Percentiles rank a stretch among this genome's conserved stretches.
Conservation (phyloP, 305 asterid genomes). For the Fraxinus paxiana region DNA sequence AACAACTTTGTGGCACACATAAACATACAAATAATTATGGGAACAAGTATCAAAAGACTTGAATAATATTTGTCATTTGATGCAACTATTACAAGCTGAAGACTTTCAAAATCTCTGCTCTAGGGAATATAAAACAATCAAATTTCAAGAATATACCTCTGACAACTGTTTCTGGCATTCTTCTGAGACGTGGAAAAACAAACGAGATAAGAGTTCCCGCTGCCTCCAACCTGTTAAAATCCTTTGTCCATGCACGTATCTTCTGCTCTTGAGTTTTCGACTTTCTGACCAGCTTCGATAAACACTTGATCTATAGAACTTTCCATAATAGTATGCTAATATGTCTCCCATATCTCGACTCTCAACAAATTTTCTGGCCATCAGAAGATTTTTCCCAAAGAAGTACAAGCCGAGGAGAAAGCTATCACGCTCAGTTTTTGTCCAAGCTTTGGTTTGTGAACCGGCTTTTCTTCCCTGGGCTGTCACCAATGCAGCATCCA, state of each 20-base stretch:
- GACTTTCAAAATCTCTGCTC: neutral
- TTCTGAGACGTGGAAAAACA: slow-evolving; percentile 39
- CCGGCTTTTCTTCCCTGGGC: neutral
- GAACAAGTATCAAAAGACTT: neutral
- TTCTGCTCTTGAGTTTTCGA: slow-evolving; percentile 47
- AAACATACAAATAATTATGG: neutral
- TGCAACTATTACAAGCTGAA: neutral
- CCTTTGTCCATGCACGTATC: slow-evolving; percentile 51
- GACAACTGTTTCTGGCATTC: slow-evolving; percentile 37
- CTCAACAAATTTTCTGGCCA: slow-evolving; percentile 47
- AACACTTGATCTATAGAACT: slow-evolving; percentile 48
- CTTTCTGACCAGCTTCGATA: slow-evolving; percentile 56
- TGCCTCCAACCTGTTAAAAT: slow-evolving; percentile 64
- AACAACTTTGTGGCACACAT: neutral
- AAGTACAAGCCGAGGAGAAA: slow-evolving; percentile 55
- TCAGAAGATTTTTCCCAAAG: slow-evolving; percentile 58
- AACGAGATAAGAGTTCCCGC: slow-evolving; percentile 59
- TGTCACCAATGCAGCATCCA: neutral
- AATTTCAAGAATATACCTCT: slow-evolving; percentile 41
- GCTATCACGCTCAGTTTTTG: slow-evolving; percentile 22
- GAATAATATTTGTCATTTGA: neutral
- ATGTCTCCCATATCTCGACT: slow-evolving; percentile 48
- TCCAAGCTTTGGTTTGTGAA: slow-evolving; percentile 9
- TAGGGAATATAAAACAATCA: neutral
- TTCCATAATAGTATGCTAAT: slow-evolving; percentile 55